Evolutionary conservation across 371 early-diverging fungal species (phyloP), one percentile per base, ranked within the genome.

Genomic region (Mucor irregularis): DNA sequence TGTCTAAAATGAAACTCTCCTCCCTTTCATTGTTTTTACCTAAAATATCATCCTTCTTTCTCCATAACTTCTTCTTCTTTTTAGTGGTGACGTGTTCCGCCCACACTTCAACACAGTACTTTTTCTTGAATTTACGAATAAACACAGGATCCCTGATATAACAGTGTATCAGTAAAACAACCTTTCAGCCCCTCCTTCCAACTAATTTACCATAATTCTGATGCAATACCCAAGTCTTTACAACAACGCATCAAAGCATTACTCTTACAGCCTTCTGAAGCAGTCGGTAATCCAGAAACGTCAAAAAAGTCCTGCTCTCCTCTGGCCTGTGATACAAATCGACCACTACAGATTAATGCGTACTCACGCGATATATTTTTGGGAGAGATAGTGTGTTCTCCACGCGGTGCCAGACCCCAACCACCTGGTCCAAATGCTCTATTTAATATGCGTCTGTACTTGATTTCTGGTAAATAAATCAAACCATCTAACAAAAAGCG

Each of bases 171-270:
- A n/a, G n/a, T n/a, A n/a, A n/a, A n/a, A n/a, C n/a, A n/a, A n/a
- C n/a, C n/a, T n/a, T n/a, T n/a, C n/a, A n/a, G n/a, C n/a, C n/a
- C n/a, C n/a, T n/a, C n/a, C n/a, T n/a, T n/a, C n/a, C n/a, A n/a
- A n/a, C n/a, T n/a, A n/a, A n/a, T 24, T 24, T 42, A 42, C 98
- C 97, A 97, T 56, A 98, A 74, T 68, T 98, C 97, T 30, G 87
- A 88, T 8, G 95, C 93, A 44, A 95, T 78, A 29, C 97, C 97
- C 40, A 98, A 71, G 76, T 98, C 98, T 69, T 98, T 98, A 80
- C 97, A 98, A 74, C 97, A 96, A 33, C 97, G 84, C 87, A 96
- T 92, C 58, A 98, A 73, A 7, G 98, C 97, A 66, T 96, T 97
- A 42, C 90, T 90, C 68, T 94, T 96, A 66, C 89, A 88, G 4